phyloP scores from a whole-genome alignment of 2,329 filamentous ascomycete species.

The Alternaria ethzedia region DNA sequence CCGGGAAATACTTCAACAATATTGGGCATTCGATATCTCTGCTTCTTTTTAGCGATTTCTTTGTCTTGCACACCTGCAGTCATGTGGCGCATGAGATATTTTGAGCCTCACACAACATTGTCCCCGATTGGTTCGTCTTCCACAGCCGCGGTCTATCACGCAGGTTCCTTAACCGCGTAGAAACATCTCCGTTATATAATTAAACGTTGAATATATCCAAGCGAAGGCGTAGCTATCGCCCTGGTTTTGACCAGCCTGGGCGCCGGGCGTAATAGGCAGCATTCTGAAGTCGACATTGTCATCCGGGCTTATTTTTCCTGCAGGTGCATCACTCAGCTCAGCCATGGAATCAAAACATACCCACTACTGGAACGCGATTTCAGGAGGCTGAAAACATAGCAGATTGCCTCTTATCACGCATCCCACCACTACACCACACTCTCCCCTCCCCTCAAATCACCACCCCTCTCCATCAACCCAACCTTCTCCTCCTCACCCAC shows the following conservation, averaged over 20 bases:
- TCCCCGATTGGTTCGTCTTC: neutral
- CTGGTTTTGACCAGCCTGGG: neutral
- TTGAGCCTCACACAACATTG: neutral
- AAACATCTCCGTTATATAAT: neutral
- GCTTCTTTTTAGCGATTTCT: neutral
- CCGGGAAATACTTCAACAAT: neutral
- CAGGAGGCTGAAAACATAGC: neutral
- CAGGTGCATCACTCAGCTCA: neutral
- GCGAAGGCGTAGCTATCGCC: neutral
- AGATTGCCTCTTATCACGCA: neutral
- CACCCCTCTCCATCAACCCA: slow-evolving; percentile 2
- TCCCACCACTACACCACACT: neutral
- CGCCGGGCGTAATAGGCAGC: neutral
- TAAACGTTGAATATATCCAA: neutral
- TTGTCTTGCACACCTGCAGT: neutral
- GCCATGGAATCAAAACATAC: neutral
- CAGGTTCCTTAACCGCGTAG: neutral
- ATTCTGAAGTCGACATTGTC: neutral
- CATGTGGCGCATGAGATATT: neutral
- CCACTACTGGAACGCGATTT: neutral
- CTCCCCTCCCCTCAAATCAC: neutral
- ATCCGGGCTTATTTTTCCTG: neutral
- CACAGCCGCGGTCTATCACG: neutral
- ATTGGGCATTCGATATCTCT: neutral
- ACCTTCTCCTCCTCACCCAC: slow-evolving; percentile 1